Evolutionary conservation across 352 stramenopile genomes (phyloP).

Genomic region (Phytophthora meadii): DNA sequence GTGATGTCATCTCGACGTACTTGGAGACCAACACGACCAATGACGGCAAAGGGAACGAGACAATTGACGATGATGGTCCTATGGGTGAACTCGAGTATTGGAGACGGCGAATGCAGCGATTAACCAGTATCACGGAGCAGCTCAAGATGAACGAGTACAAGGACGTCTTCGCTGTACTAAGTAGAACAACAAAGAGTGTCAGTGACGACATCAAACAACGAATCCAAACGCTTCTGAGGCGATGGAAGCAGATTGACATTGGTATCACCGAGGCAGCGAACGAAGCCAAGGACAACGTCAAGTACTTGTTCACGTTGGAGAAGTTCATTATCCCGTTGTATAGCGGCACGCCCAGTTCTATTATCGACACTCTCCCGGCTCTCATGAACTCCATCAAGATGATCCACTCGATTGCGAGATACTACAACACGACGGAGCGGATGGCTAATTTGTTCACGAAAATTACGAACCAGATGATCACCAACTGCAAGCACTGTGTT

Average conservation of each 20-base stretch:
- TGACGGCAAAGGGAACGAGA: constrained; percentile 64
- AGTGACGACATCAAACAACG: constrained; percentile 93
- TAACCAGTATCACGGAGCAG: constrained; percentile 99
- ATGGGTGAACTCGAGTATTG: constrained; percentile 98
- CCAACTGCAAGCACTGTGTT: constrained; percentile 97
- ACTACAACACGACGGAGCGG: constrained; percentile 98
- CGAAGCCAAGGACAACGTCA: constrained; percentile 99
- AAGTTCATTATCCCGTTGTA: constrained; percentile 94
- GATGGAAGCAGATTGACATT: constrained; percentile 99
- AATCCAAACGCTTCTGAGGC: constrained; percentile 92
- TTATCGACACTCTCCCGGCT: constrained; percentile 97
- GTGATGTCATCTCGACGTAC: constrained; percentile 95
- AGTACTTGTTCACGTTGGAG: constrained; percentile 98
- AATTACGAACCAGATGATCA: constrained; percentile 99
- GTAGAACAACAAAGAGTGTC: constrained; percentile 82
- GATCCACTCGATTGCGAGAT: constrained; percentile 99
- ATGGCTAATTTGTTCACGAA: constrained; percentile 98
- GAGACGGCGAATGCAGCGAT: constrained; percentile 95
- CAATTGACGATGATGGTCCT: constrained; percentile 91
- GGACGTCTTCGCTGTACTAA: constrained; percentile 94
- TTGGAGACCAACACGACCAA: constrained; percentile 89
- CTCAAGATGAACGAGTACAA: constrained; percentile 97
- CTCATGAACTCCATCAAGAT: constrained; percentile 99
- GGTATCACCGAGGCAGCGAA: constrained; percentile 98
- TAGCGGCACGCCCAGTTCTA: constrained; percentile 95